These are phyloP conservation scores for Ceraceosorus guamensis DNA, from an alignment of 1,284 basidiomycete genomes.

Conservation along the genomic window DNA sequence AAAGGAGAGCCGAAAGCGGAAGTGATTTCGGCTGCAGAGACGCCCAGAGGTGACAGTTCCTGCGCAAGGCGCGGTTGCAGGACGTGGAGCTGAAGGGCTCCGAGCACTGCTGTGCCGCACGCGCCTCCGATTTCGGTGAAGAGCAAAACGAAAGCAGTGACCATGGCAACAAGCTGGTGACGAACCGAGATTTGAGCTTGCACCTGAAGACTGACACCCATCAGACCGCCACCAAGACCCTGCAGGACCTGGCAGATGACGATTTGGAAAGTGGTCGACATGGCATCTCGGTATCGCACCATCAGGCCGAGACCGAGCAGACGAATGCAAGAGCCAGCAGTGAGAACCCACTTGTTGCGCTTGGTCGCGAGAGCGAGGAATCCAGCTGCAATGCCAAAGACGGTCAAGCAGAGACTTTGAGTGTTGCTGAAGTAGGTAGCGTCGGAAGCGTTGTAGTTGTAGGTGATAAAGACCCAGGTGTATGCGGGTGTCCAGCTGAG, in stretches of 20 bases:
- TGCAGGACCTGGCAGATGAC: slow-evolving; percentile 44
- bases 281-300: slow-evolving; percentile 36
- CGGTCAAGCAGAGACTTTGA: slow-evolving; percentile 35
- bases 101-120: slow-evolving; percentile 36
- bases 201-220: slow-evolving; percentile 40
- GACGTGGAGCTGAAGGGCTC: slow-evolving; percentile 31
- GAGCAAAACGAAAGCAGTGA: slow-evolving; percentile 45
- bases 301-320: slow-evolving; percentile 44
- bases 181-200: slow-evolving; percentile 44
- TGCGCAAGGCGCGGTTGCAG: slow-evolving; percentile 22
- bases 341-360: slow-evolving; percentile 41
- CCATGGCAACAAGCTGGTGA: slow-evolving; percentile 46
- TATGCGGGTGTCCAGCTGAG: slow-evolving; percentile 34
- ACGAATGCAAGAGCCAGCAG: slow-evolving; percentile 33
- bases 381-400: slow-evolving; percentile 44
- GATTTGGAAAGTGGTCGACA: slow-evolving; percentile 34
- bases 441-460: slow-evolving; percentile 16
- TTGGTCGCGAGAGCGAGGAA: slow-evolving; percentile 30
- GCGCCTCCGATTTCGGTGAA: slow-evolving; percentile 41
- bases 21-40: slow-evolving; percentile 9
- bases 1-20: slow-evolving; percentile 14
- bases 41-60: slow-evolving; percentile 18
- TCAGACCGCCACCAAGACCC: slow-evolving; percentile 44
- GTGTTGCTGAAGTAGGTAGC: slow-evolving; percentile 40
- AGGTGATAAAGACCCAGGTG: slow-evolving; percentile 23